A percentile compares a stretch with the other conserved stretches of the same genome.
Conservation (phyloP, 139 green algal species). For the Picochlorum costavermella region DNA sequence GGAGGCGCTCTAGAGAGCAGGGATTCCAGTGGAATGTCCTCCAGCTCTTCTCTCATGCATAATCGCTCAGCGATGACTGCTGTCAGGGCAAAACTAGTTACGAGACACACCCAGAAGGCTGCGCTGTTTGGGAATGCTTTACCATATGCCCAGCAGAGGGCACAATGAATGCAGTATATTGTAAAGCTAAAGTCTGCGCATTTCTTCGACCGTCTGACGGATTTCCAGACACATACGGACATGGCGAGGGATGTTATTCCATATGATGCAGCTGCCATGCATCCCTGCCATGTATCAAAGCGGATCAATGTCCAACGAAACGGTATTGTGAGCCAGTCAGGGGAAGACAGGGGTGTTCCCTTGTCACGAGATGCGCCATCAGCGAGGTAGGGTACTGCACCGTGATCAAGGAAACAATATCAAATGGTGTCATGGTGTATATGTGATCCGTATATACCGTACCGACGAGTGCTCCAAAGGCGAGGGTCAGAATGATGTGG, state of each 20-base stretch:
- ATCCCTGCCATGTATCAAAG: conserved; percentile 45
- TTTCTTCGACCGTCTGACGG: conserved; percentile 85
- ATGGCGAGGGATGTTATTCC: conserved; percentile 43
- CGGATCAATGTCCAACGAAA: conserved; percentile 48
- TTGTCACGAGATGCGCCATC: not conserved
- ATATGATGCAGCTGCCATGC: conserved; percentile 40
- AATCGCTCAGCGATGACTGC: conserved; percentile 83
- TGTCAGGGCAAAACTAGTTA: conserved; percentile 60
- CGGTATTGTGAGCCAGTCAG: not conserved
- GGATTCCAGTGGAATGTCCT: conserved; percentile 74
- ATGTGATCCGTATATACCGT: too few species aligned
- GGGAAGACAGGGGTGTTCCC: not conserved
- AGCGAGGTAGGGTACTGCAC: too few species aligned
- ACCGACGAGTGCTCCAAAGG: too few species aligned
- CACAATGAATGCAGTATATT: conserved; percentile 70
- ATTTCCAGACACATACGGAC: conserved; percentile 24
- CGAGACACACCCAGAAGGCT: conserved; percentile 49
- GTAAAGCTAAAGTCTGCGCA: conserved; percentile 90
- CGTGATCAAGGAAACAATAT: too few species aligned
- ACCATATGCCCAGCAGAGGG: conserved; percentile 35
- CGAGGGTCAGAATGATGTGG: too few species aligned
- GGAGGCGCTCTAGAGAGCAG: not conserved
- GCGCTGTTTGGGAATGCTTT: conserved; percentile 51
- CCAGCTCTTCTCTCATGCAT: conserved; percentile 78
- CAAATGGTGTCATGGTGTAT: too few species aligned